Evolutionary conservation across 1,284 basidiomycete genomes (phyloP), one percentile per base, ranked within the genome.

Genomic region (Phlebopus sp.): DNA sequence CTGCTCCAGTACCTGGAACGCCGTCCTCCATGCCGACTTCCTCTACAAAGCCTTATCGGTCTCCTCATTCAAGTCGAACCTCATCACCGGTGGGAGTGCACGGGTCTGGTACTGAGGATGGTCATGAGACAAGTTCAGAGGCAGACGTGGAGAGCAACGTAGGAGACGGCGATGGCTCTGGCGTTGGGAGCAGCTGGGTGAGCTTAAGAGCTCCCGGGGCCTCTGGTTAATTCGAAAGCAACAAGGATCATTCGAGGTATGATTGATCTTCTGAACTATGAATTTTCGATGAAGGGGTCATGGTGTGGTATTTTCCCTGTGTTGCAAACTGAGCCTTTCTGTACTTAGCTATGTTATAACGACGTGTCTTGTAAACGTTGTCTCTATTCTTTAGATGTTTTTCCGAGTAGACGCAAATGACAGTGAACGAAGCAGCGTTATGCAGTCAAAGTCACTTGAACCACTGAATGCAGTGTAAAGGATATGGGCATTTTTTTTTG

Each of bases 81-180:
- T 17, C 38, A 31, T 35, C 13, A 13, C 19, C 39, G 23, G 17
- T 46, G 4, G 58, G 52, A 9, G 36, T 43, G 15, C n/a, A n/a
- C n/a, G n/a, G n/a, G n/a, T 40, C 50, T 14, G 41, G 51, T 38
- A 37, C 30, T 31, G 50, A 48, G n/a, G 54, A 50, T 17, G 69
- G 70, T 41, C 63, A 65, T 35, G 67, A 68, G 29, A 67, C 66
- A 9, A 71, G 69, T n/a, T 83, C 84, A 1, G 85, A 86, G 42
- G 75, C 76, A 2, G 85, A 87, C 43, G 72, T 78, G 5, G 84
- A 87, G 63, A 84, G 83, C 55, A 81, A 79, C 53, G 64, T 68
- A 13, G 78, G 75, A 15, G 78, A 80, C 47, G 61, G 64, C 10
- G 66, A 60, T 40, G 66, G 56, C 11, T 68, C 66, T 0, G 64